These are phyloP conservation scores for Ensete ventricosum DNA, from an alignment of 176 grass and related monocot genomes.

Conservation along the genomic window DNA sequence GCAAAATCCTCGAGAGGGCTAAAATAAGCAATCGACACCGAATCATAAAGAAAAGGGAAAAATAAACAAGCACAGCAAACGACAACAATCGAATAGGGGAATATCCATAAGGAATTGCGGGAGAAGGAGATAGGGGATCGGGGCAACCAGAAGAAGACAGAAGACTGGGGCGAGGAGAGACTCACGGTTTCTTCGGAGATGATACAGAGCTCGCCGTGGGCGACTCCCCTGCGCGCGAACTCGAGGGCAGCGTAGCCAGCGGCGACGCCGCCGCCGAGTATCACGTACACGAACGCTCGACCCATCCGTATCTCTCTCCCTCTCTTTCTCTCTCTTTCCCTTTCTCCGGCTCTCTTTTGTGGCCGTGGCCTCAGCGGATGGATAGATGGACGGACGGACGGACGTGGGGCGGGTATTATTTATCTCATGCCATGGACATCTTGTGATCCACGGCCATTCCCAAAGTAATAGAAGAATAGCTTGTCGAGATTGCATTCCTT, in stretches of 20 bases:
- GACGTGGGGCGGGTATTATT: too few species aligned
- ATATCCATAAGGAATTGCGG: background rate
- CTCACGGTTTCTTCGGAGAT: slow-evolving; percentile 77
- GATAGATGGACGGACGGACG: too few species aligned
- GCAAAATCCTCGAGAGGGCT: background rate
- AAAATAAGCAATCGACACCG: too few species aligned
- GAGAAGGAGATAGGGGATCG: background rate
- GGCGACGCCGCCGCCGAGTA: slow-evolving; percentile 86
- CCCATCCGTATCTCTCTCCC: slow-evolving; percentile 26
- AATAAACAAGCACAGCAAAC: background rate
- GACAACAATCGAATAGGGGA: background rate
- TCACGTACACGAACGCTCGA: slow-evolving; percentile 68
- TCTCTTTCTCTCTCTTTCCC: background rate
- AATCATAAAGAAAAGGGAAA: background rate
- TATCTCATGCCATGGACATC: too few species aligned
- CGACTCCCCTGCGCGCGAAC: slow-evolving; percentile 45
- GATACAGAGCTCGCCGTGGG: slow-evolving; percentile 69
- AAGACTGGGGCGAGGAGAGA: background rate
- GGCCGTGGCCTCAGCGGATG: too few species aligned
- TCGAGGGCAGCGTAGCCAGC: slow-evolving; percentile 83
- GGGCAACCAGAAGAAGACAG: background rate
- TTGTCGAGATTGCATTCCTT: too few species aligned
- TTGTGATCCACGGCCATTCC: too few species aligned
- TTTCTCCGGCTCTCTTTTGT: background rate
- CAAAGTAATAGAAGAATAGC: too few species aligned